Percentiles rank a stretch among this genome's conserved stretches.
phyloP scores from a whole-genome alignment of 163 green algal genomes.

The Dunaliella salina region DNA sequence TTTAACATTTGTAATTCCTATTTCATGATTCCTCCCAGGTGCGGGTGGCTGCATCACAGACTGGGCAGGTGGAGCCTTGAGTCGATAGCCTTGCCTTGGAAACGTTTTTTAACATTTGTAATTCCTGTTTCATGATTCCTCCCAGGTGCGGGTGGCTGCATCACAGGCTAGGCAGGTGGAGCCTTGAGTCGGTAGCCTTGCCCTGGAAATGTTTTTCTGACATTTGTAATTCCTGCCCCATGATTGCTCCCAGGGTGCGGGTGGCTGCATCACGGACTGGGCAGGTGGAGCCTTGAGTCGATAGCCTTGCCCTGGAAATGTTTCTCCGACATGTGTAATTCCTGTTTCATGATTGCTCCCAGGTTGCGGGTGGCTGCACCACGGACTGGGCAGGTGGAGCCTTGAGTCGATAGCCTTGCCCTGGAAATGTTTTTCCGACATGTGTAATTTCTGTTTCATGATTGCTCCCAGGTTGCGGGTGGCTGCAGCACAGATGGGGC shows the following conservation, averaged over 20 bases:
- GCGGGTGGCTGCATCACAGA: constrained; percentile 91
- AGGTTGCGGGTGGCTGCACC: not conserved
- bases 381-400: constrained; percentile 83
- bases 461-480: constrained; percentile 71
- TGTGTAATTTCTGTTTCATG: too few species aligned
- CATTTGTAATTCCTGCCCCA: too few species aligned
- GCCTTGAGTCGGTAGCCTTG: constrained; percentile 42
- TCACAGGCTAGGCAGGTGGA: constrained; percentile 87
- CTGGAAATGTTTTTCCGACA: too few species aligned
- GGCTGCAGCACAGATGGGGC: constrained; percentile 91
- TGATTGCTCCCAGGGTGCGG: too few species aligned
- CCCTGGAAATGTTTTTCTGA: too few species aligned
- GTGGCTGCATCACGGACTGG: constrained; percentile 82
- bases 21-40: constrained; percentile 65
- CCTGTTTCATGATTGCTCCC: too few species aligned
- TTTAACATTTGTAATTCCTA: too few species aligned
- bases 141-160: too few species aligned
- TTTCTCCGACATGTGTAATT: too few species aligned
- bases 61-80: constrained; percentile 68
- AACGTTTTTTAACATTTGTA: too few species aligned
- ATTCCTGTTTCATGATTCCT: too few species aligned
- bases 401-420: constrained; percentile 40
- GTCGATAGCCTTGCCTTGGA: constrained; percentile 30
- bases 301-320: constrained; percentile 20
- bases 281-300: constrained; percentile 50